Base-by-base conservation (phyloP, 1,284 basidiomycete genomes). In the Ustilago shanxiensis region DNA sequence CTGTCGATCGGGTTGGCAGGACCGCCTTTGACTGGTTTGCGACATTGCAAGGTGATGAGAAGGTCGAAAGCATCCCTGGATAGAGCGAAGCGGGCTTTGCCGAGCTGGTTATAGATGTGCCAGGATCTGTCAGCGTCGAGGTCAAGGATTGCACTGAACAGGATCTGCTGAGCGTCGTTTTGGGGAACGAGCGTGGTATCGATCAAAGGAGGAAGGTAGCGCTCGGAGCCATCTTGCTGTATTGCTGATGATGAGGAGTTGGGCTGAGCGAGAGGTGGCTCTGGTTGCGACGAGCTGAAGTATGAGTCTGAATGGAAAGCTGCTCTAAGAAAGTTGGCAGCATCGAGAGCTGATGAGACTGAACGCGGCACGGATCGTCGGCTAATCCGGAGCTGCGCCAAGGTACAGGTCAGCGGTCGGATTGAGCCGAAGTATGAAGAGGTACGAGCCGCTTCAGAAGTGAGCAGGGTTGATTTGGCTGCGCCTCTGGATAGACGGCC, bases 91-190 rank as follows among this genome's bases (percentile, higher is more conserved):
- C 62, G 57, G 13, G 65, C 50, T 37, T 52, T 50, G 24, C 68
- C 68, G 8, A 76, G 68, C 24, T 67, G 53, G 8, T 20, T 47
- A 50, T 76, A 76, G n/a, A 65, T 54, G 8, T 60, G 53, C 73
- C 73, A 76, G 5, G 63, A 50, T 20, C 20, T 13, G 35, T 76
- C 73, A 26, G 73, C 65, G 39, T 76, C 65, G 20, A 64, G 68
- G 6, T 61, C 22, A 20, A 59, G 60, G 6, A 76, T 49, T 0
- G 73, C 68, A 3, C 35, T 29, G 37, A 57, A 60, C 1, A 76
- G 51, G 3, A 60, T 37, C 24, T 65, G 60, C 41, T 76, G 68
- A 0, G 53, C 39, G 2, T 59, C 28, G 11, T 58, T 62, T 18
- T 67, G 41, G 11, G 61, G 49, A 7, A 62, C 6, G 18, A 72